Evolutionary conservation across 1,284 basidiomycete genomes (phyloP).

Genomic region (Rhodotorula sp.): DNA sequence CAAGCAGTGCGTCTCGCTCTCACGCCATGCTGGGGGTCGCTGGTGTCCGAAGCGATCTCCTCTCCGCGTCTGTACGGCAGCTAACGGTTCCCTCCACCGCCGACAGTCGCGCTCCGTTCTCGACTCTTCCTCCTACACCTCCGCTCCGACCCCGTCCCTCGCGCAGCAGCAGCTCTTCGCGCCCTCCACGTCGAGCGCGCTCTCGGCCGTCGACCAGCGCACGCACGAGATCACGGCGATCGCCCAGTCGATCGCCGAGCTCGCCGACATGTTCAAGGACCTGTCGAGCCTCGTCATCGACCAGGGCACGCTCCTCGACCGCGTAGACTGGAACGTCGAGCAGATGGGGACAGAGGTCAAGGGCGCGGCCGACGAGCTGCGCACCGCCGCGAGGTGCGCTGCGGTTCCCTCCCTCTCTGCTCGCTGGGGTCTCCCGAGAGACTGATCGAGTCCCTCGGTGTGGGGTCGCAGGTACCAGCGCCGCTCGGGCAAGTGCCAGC

Average conservation of each 20-base stretch:
- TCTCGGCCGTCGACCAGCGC: slow-evolving; percentile 39
- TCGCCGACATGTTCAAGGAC: slow-evolving; percentile 96
- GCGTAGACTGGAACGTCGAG: slow-evolving; percentile 97
- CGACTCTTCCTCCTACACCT: background rate
- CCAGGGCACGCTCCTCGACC: slow-evolving; percentile 94
- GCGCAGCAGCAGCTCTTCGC: slow-evolving; percentile 24
- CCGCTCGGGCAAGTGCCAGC: slow-evolving; percentile 84
- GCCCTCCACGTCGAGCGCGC: slow-evolving; percentile 2
- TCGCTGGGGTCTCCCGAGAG: slow-evolving; percentile 3
- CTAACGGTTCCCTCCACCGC: background rate
- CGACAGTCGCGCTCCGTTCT: slow-evolving; percentile 23
- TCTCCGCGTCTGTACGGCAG: background rate
- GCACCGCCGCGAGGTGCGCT: slow-evolving; percentile 72
- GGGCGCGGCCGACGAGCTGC: slow-evolving; percentile 81
- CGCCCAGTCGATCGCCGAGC: slow-evolving; percentile 82
- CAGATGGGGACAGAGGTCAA: slow-evolving; percentile 77
- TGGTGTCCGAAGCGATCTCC: background rate
- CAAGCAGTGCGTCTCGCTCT: slow-evolving; percentile 50
- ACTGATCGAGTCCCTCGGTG: too few relatives aligned
- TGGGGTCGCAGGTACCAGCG: slow-evolving; percentile 72
- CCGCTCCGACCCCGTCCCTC: slow-evolving; percentile 7
- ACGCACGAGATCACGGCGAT: slow-evolving; percentile 83
- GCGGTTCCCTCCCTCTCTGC: slow-evolving; percentile 18
- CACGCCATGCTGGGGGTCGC: background rate
- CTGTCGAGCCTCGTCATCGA: slow-evolving; percentile 91